Base-by-base conservation (phyloP, 768 basidiomycete species). In the Aureoboletus auriporus region DNA sequence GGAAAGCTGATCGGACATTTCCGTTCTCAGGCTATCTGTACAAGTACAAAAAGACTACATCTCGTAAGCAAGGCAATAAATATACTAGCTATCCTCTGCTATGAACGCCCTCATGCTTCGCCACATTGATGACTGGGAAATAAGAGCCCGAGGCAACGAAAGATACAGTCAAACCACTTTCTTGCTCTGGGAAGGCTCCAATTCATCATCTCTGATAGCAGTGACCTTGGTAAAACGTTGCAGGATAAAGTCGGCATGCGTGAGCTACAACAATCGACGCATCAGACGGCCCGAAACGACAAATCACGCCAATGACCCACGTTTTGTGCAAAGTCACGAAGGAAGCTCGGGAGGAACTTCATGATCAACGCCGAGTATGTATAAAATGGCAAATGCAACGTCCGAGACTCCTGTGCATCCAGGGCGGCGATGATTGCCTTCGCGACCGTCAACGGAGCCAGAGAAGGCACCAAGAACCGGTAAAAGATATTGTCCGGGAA, bases 381-480 rank as follows among this genome's bases (percentile, higher is more conserved):
- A 56, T 82, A 90, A 65, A 89, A 85, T 13, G 93, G 93, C 53
- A 90, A 57, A 54, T 79, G 69, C 50, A 93, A 78, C 16, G 74
- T 78, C 50, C 78, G 76, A 12, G 85, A 86, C 57, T 93, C 83
- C 53, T 87, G 84, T 41, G 82, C 80, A 64, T 96, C 89, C 44
- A 96, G 64, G 1, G 88, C 88, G 28, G 80, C 69, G 48, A 98
- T 89, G 61, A 97, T 82, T 29, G 73, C 73, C 66, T 93, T 93
- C 46, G 75, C 0, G 94, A 23, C 20, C 20, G 20, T 23, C 20
- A 23, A 23, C 2, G 20, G 86, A 41, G 77, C 75, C 16, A 93
- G 59, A 27, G 83, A 78, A 1, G 93, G 93, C 40, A 83, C 75
- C 60, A 93, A 75, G 72, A 98, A 97, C 47, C 73, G 75, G 68